Percentiles rank a stretch among this genome's conserved stretches.
Evolutionary conservation across 2,329 filamentous ascomycete species (phyloP).

Genomic region (Whalleya microplaca): DNA sequence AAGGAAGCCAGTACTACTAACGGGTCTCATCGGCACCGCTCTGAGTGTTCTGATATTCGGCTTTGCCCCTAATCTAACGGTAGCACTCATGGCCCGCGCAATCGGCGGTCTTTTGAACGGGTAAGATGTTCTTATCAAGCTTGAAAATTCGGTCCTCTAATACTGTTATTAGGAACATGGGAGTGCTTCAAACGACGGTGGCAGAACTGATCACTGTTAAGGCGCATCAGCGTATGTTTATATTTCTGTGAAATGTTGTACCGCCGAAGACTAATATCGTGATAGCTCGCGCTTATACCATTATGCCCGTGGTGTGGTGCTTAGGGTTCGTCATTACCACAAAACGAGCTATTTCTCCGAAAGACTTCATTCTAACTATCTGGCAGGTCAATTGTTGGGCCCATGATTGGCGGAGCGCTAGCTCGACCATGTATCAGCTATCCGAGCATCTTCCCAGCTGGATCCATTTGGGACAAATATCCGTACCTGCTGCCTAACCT

Average conservation of each 20-base stretch:
- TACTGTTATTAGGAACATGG: constrained; percentile 73
- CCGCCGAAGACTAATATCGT: constrained; percentile 32
- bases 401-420: constrained; percentile 86
- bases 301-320: constrained; percentile 99
- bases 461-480: constrained; percentile 80
- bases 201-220: constrained; percentile 92
- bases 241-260: background rate
- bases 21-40: constrained; percentile 87
- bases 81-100: constrained; percentile 85
- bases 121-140: constrained; percentile 51
- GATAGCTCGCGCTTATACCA: constrained; percentile 85
- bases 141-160: constrained; percentile 31
- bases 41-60: constrained; percentile 93
- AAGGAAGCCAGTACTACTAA: constrained; percentile 88
- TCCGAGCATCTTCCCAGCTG: constrained; percentile 70
- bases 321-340: constrained; percentile 65
- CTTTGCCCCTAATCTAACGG: constrained; percentile 79
- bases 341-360: background rate
- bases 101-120: constrained; percentile 92
- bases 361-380: constrained; percentile 34
- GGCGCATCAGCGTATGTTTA: constrained; percentile 79
- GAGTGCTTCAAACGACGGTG: constrained; percentile 92
- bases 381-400: constrained; percentile 82
- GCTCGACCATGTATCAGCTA: constrained; percentile 86
- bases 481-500: constrained; percentile 71